Evolutionary conservation across 305 asterid genomes (phyloP).

Genomic region (Solanum chacoense): DNA sequence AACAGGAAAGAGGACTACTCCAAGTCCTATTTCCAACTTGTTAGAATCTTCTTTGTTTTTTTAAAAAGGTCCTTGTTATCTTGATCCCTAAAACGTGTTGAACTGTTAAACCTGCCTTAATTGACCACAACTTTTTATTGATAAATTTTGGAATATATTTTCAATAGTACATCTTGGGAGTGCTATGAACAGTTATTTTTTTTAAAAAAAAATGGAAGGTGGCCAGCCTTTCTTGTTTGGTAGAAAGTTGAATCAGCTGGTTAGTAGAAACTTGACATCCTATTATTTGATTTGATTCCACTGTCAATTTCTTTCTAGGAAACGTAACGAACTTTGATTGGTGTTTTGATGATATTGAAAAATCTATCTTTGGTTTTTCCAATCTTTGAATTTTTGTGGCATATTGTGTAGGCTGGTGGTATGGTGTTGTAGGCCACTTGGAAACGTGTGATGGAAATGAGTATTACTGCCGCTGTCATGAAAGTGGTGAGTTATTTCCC

Average conservation of each 20-base stretch:
- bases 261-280: neutral
- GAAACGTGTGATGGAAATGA: constrained; percentile 68
- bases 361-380: constrained; percentile 12
- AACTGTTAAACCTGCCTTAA: neutral
- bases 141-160: neutral
- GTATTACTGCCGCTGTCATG: constrained; percentile 59
- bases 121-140: neutral
- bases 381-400: constrained; percentile 15
- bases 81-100: neutral
- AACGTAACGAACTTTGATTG: constrained; percentile 3
- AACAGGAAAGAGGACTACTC: neutral
- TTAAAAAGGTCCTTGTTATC: neutral
- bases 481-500: constrained; percentile 52
- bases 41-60: neutral
- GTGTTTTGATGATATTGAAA: constrained; percentile 13
- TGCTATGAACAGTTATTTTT: neutral
- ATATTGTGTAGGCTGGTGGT: constrained; percentile 80
- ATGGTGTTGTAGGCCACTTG: constrained; percentile 89
- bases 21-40: neutral
- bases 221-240: constrained; percentile 16
- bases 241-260: constrained; percentile 11
- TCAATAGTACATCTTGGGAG: neutral
- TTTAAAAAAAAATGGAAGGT: neutral
- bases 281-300: neutral
- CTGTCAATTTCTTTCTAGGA: constrained; percentile 1